Base-by-base conservation (phyloP, 805 yeast genomes). In the Pichia cabralensis region DNA sequence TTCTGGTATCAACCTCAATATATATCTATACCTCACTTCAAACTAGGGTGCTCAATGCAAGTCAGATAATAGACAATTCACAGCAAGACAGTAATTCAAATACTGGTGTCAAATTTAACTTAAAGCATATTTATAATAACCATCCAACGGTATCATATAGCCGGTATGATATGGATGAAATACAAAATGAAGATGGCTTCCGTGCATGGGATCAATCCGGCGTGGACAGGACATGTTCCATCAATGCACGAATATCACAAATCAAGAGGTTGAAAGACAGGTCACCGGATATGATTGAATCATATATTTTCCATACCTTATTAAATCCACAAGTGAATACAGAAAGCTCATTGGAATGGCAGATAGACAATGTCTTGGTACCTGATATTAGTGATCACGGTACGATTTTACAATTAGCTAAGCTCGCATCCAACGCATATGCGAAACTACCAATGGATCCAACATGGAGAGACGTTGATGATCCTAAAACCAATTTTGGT, bases 381-480 rank as follows among this genome's bases (percentile, higher is more conserved):
- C 98, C 98, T 1, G 73, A 92, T 45, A 60, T 89, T 8, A 61
- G 74, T 2, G 95, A 88, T 55, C 70, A 69, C 34, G 74, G 74
- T 26, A 83, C 96, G 0, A 53, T 89, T 3, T 62, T 88, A 3
- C 61, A 81, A 2, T 58, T 89, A 27, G 97, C 96, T 0, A 56
- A 76, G 34, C 81, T 89, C 74, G 75, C 95, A 0, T 82, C 95
- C 1, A 81, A 92, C 53, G 96, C 97, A 3, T 92, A 89, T 51
- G 94, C 85, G 3, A 68, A 71, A 30, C 60, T 73, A 21, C 96
- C 96, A 3, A 50, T 60, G 6, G 71, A 76, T 17, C 88, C 86
- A 30, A 94, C 84, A 52, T 92, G 97, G 97, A 61, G 80, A 36
- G 92, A 89, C 48, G 53, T 54, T 5, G 58, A 54, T 1, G 36